These are phyloP conservation scores for Leccinum insolens DNA, from an alignment of 1,284 basidiomycete genomes.

Conservation along the genomic window DNA sequence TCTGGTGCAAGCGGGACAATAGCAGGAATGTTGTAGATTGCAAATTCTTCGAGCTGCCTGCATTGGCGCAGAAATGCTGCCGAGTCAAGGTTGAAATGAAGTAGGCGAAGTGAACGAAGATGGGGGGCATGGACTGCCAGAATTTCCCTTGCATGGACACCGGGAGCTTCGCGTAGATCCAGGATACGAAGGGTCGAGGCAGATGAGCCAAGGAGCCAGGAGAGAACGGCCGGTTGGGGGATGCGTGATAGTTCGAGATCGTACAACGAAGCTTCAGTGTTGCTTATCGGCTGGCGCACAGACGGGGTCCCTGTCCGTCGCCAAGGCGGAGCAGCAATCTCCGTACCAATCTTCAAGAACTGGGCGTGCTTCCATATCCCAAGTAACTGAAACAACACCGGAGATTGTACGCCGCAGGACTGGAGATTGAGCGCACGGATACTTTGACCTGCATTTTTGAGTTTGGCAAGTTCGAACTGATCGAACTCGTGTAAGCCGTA, in stretches of 20 bases:
- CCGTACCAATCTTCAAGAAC: slow-evolving; percentile 44
- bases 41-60: slow-evolving; percentile 43
- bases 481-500: slow-evolving; percentile 36
- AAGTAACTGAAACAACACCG: slow-evolving; percentile 47
- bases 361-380: slow-evolving; percentile 40
- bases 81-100: slow-evolving; percentile 37
- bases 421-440: slow-evolving; percentile 44
- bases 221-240: slow-evolving; percentile 33
- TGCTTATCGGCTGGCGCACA: slow-evolving; percentile 2
- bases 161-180: slow-evolving; percentile 42
- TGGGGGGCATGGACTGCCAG: slow-evolving; percentile 36
- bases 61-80: slow-evolving; percentile 41
- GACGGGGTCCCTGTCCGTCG: slow-evolving; percentile 11
- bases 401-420: slow-evolving; percentile 45
- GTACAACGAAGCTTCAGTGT: slow-evolving; percentile 34
- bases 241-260: slow-evolving; percentile 44
- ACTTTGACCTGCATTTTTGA: slow-evolving; percentile 26
- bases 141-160: slow-evolving; percentile 26
- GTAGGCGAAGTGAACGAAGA: slow-evolving; percentile 46
- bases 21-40: slow-evolving; percentile 41
- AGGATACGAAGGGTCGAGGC: slow-evolving; percentile 40
- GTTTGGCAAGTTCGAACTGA: slow-evolving; percentile 24
- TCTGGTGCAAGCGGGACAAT: slow-evolving; percentile 32
- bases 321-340: slow-evolving; percentile 40
- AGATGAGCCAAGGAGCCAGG: slow-evolving; percentile 45